phyloP scores from a whole-genome alignment of 2,329 filamentous ascomycete genomes.

The Talaromyces sp. region DNA sequence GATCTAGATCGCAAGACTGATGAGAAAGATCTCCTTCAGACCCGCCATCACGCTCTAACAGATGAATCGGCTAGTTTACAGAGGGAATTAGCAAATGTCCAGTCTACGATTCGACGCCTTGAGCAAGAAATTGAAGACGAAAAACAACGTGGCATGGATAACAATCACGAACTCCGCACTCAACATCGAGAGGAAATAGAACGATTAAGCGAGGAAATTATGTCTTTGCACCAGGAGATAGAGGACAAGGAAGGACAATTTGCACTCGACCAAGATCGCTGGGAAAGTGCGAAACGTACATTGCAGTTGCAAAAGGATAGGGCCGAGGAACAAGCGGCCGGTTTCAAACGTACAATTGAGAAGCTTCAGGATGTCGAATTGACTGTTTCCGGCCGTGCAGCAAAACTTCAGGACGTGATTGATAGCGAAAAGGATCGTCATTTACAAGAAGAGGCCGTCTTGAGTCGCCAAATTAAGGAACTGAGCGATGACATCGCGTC shows the following conservation, averaged over 20 bases:
- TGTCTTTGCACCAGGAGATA: constrained; percentile 61
- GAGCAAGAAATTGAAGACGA: constrained; percentile 52
- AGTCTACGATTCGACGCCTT: constrained; percentile 46
- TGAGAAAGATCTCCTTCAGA: constrained; percentile 68
- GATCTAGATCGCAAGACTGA: constrained; percentile 58
- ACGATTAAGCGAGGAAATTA: constrained; percentile 55
- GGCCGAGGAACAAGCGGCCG: constrained; percentile 64
- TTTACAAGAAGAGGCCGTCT: constrained; percentile 64
- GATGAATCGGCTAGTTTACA: constrained; percentile 66
- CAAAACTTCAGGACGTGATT: constrained; percentile 64
- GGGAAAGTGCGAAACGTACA: constrained; percentile 64
- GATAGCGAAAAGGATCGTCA: constrained; percentile 71
- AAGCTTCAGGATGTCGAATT: constrained; percentile 66
- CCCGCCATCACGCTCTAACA: constrained; percentile 64
- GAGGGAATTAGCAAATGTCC: constrained; percentile 55
- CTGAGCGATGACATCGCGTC: constrained; percentile 68
- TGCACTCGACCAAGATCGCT: constrained; percentile 68
- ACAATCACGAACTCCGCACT: constrained; percentile 58
- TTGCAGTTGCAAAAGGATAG: constrained; percentile 64
- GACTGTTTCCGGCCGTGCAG: constrained; percentile 64
- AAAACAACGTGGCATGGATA: constrained; percentile 56
- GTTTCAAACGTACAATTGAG: constrained; percentile 68
- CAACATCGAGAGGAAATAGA: constrained; percentile 57
- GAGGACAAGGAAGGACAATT: constrained; percentile 68
- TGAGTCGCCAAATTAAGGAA: constrained; percentile 71